phyloP scores from a whole-genome alignment of 768 basidiomycete species.

The Rhizopogon vulgaris region DNA sequence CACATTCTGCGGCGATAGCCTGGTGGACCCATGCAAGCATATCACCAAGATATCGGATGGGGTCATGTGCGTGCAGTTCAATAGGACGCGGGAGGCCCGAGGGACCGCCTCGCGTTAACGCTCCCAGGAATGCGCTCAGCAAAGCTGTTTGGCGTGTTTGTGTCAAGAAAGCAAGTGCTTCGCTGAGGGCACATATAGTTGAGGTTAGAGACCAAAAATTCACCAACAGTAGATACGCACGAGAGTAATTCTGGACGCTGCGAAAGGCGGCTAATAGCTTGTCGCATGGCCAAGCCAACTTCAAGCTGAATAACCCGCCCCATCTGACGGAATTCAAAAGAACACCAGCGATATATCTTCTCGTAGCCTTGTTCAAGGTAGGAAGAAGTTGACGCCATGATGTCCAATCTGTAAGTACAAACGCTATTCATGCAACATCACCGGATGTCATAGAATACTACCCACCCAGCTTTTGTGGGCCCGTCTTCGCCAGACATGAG shows the following conservation, averaged over 20 bases:
- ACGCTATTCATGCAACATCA: background rate
- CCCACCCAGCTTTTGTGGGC: slow-evolving; percentile 70
- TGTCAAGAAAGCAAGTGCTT: slow-evolving; percentile 70
- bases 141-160: slow-evolving; percentile 79
- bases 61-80: slow-evolving; percentile 97
- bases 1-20: slow-evolving; percentile 88
- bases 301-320: slow-evolving; percentile 72
- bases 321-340: slow-evolving; percentile 77
- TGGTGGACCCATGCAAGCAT: slow-evolving; percentile 99
- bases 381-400: slow-evolving; percentile 76
- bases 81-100: slow-evolving; percentile 87
- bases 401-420: slow-evolving; percentile 60
- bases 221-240: slow-evolving; percentile 11
- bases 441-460: background rate
- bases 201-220: background rate
- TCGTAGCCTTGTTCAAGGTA: slow-evolving; percentile 87
- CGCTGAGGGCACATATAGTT: slow-evolving; percentile 34
- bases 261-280: slow-evolving; percentile 69
- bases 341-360: slow-evolving; percentile 82
- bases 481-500: slow-evolving; percentile 83
- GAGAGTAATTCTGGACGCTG: slow-evolving; percentile 69
- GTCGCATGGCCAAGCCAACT: slow-evolving; percentile 56
- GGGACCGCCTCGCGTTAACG: slow-evolving; percentile 83
- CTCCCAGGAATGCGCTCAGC: slow-evolving; percentile 76
- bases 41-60: slow-evolving; percentile 92